These are phyloP conservation scores for Acanthamoeba culbertsoni DNA, from an alignment of 208 protist genomes.

Conservation along the genomic window DNA sequence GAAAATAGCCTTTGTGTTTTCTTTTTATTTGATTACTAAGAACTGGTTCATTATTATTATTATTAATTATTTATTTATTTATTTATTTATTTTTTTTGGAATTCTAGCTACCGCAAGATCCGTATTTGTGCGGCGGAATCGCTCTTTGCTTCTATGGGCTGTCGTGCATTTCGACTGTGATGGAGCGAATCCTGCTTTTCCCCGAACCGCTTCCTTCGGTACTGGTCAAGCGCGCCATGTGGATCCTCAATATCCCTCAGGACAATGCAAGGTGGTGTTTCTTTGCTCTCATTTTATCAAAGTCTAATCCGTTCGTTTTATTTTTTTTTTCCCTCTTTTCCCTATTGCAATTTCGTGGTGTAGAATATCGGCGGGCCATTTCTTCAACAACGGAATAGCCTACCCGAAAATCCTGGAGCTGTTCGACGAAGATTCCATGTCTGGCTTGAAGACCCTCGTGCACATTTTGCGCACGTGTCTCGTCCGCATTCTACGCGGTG, in stretches of 20 bases:
- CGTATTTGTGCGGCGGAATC: constrained; percentile 62
- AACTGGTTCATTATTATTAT: too few relatives aligned
- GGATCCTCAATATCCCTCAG: constrained; percentile 19
- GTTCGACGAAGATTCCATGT: constrained; percentile 2
- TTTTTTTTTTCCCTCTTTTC: neutral
- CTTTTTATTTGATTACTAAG: too few relatives aligned
- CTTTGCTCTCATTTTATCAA: neutral
- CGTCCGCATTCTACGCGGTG: neutral
- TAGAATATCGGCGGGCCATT: constrained; percentile 34
- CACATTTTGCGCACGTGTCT: constrained; percentile 34
- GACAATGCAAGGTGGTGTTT: neutral
- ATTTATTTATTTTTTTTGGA: neutral
- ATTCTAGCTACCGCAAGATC: constrained; percentile 51
- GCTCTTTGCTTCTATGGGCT: constrained; percentile 67
- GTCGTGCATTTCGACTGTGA: constrained; percentile 47
- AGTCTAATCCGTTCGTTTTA: neutral
- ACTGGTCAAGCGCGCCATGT: neutral
- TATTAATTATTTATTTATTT: neutral
- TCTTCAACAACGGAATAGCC: neutral
- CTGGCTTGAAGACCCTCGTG: constrained; percentile 5
- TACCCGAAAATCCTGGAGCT: constrained; percentile 41
- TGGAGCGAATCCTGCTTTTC: constrained; percentile 63
- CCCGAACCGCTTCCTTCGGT: constrained; percentile 41
- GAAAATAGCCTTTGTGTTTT: neutral
- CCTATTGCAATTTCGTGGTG: neutral